Evolutionary conservation across 169 alveolate genomes (phyloP), one percentile per base, ranked within the genome.

Genomic region (Plasmodium gonderi): DNA sequence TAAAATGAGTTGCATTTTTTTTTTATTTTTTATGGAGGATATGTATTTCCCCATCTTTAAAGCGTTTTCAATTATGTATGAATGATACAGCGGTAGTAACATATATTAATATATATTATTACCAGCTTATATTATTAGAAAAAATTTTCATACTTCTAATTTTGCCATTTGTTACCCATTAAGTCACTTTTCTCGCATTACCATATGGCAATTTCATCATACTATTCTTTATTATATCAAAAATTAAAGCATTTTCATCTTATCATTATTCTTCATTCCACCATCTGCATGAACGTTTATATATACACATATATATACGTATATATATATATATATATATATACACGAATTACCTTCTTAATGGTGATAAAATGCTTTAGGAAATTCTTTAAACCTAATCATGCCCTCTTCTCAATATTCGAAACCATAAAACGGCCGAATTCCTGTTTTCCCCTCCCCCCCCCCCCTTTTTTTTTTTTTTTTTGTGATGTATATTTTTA

Each of bases 281-380:
- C 51, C 33, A 12, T 72, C 42, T 20, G 20, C 40, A 51, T 49
- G 42, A 12, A 45, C 33, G n/a, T 42, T 26, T 40, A 20, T 79
- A 26, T 54, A 40, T 49, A 79, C 60, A 51, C 45, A 79, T 79
- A 79, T 79, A 79, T n/a, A 79, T 49, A 31, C 42, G 40, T 31
- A 51, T 51, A 60, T 51, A 51, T 33, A 31, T 79, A 51, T n/a
- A 68, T 14, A 29, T 69, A 40, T 40, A 75, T 20, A 42, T 42
- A 75, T n/a, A 75, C 17, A n/a, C 38, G 12, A 17, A n/a, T 49
- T 17, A 8, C 26, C 26, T 60, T 3, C 17, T 60, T 60, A 60
- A 36, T 20, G 17, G 72, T 60, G 72, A 36, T 23, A 60, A 11
- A 29, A 60, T 60, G 38, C 26, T 60, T 60, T 60, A 23, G 8